Conservation (phyloP, 2,329 filamentous ascomycete genomes). For the Phoma herbarum region DNA sequence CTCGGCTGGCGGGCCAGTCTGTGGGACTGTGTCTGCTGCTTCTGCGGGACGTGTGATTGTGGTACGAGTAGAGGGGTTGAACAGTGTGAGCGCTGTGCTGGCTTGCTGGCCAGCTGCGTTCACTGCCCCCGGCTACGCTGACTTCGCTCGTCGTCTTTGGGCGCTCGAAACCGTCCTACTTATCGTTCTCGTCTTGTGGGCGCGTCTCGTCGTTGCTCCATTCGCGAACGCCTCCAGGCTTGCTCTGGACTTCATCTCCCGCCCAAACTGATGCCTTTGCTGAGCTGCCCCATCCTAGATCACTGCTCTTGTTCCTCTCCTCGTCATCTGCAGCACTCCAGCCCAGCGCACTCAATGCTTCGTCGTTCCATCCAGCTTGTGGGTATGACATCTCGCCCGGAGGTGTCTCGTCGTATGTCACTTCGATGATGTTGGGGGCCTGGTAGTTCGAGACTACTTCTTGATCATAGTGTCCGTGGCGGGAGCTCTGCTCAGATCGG, state of each 20-base stretch:
- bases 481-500: neutral
- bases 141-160: slow-evolving; percentile 32
- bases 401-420: slow-evolving; percentile 17
- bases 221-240: neutral
- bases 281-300: neutral
- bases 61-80: neutral
- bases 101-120: slow-evolving; percentile 17
- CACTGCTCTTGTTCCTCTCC: neutral
- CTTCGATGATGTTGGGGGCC: slow-evolving; percentile 33
- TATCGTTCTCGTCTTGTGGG: neutral
- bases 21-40: slow-evolving; percentile 3
- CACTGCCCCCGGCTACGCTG: slow-evolving; percentile 23
- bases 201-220: neutral
- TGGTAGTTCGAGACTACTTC: slow-evolving; percentile 30
- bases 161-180: slow-evolving; percentile 36
- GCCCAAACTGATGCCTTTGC: slow-evolving; percentile 14
- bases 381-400: slow-evolving; percentile 10
- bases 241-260: neutral
- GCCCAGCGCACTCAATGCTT: neutral
- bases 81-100: slow-evolving; percentile 1
- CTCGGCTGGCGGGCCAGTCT: neutral
- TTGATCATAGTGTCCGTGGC: neutral
- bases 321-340: neutral
- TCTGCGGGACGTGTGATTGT: neutral
- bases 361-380: neutral